Conservation (phyloP, 2,329 filamentous ascomycete genomes). For the Thelonectria rubi region DNA sequence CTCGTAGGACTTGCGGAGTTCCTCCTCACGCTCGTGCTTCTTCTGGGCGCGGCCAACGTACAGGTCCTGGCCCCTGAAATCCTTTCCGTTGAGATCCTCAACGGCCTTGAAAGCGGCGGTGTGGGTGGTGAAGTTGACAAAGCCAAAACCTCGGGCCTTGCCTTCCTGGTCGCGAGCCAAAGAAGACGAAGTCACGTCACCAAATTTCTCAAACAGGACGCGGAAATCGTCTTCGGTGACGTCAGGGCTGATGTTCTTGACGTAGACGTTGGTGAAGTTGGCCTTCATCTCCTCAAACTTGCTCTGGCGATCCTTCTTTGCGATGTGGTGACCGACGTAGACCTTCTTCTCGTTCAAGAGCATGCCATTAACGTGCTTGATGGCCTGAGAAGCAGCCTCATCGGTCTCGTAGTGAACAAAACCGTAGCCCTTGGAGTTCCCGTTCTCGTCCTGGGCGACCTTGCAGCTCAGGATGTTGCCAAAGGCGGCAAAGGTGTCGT, state of each 20-base stretch:
- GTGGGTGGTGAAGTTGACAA: conserved; percentile 95
- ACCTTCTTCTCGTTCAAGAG: conserved; percentile 99
- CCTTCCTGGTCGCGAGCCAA: conserved; percentile 88
- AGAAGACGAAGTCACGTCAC: conserved; percentile 94
- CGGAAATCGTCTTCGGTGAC: conserved; percentile 95
- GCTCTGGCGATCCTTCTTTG: conserved; percentile 99
- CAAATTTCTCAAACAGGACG: conserved; percentile 88
- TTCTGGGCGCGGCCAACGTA: conserved; percentile 99
- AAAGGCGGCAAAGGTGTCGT: conserved; percentile 98
- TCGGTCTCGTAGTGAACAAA: conserved; percentile 99
- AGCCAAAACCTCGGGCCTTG: conserved; percentile 95
- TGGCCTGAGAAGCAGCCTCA: conserved; percentile 94
- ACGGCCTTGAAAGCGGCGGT: conserved; percentile 87
- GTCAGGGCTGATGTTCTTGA: conserved; percentile 94
- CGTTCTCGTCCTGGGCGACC: conserved; percentile 96
- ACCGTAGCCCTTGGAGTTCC: conserved; percentile 97
- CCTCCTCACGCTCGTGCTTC: conserved; percentile 99
- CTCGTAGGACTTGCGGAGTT: conserved; percentile 98
- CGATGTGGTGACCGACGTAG: conserved; percentile 98
- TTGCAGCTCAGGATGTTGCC: conserved; percentile 99
- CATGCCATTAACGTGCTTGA: conserved; percentile 99
- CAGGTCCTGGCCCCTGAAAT: conserved; percentile 93
- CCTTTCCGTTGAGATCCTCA: conserved; percentile 88
- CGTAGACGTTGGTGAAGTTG: conserved; percentile 99
- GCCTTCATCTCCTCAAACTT: conserved; percentile 99